Conservation (phyloP, 805 yeast genomes). For the Suhomyces sp. region DNA sequence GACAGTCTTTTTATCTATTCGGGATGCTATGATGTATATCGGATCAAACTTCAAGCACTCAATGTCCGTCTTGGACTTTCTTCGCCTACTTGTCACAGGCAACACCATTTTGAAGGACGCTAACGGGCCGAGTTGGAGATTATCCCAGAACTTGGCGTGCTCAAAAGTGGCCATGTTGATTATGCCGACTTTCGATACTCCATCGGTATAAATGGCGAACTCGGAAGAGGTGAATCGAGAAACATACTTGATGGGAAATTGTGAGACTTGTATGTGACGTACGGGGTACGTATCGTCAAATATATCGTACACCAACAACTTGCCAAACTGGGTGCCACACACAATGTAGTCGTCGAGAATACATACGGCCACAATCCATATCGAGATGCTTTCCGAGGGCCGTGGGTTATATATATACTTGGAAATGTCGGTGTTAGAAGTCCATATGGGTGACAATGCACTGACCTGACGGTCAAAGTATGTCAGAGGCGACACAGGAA, state of each 20-base stretch:
- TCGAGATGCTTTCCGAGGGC: slow-evolving; percentile 8
- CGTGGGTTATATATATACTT: slow-evolving; percentile 10
- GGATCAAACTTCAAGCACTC: slow-evolving; percentile 18
- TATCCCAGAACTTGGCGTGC: slow-evolving; percentile 16
- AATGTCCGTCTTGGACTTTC: slow-evolving; percentile 1
- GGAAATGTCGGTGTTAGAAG: slow-evolving; percentile 6
- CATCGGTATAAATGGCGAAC: slow-evolving; percentile 24
- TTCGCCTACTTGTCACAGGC: slow-evolving; percentile 4
- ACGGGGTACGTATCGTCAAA: slow-evolving; percentile 13
- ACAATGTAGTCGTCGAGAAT: slow-evolving; percentile 12
- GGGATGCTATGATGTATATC: slow-evolving; percentile 20
- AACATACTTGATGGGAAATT: slow-evolving; percentile 22
- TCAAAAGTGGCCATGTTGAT: slow-evolving; percentile 15
- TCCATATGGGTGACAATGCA: slow-evolving; percentile 15
- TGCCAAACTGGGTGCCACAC: slow-evolving; percentile 34
- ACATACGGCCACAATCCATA: slow-evolving; percentile 25
- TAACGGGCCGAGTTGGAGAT: slow-evolving; percentile 22
- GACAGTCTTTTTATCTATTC: slow-evolving; percentile 19
- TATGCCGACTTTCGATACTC: slow-evolving; percentile 30
- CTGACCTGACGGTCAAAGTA: slow-evolving; percentile 7
- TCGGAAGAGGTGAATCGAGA: slow-evolving; percentile 13
- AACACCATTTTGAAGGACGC: slow-evolving; percentile 14
- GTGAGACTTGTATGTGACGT: slow-evolving; percentile 16
- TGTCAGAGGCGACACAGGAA: background rate
- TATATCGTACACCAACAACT: slow-evolving; percentile 18